These are phyloP conservation scores for Cydonia oblonga DNA, from an alignment of 331 rosid genomes.

Conservation along the genomic window DNA sequence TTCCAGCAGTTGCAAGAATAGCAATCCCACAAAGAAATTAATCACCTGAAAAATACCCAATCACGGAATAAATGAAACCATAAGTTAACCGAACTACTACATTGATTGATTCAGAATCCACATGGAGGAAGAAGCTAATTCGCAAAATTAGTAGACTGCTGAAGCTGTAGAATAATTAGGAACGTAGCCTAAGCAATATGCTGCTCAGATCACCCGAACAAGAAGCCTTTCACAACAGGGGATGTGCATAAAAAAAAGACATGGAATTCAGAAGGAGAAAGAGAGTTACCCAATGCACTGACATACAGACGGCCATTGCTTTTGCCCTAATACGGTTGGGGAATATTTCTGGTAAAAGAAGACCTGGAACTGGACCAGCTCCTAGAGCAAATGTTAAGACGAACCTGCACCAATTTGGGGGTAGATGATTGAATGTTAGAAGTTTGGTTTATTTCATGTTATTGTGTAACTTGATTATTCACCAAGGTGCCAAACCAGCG, in stretches of 20 bases:
- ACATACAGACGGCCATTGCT: constrained; percentile 94
- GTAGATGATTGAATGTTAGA: background rate
- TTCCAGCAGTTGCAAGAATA: constrained; percentile 78
- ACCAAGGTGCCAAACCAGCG: background rate
- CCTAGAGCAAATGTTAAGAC: constrained; percentile 88
- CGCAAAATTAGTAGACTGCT: background rate
- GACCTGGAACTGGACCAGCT: constrained; percentile 98
- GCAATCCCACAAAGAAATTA: constrained; percentile 87
- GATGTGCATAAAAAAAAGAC: background rate
- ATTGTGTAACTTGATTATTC: background rate
- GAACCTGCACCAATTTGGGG: constrained; percentile 46
- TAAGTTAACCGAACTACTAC: background rate
- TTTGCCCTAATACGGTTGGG: constrained; percentile 86
- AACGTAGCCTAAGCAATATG: background rate
- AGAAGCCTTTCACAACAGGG: background rate
- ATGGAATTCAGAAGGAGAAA: constrained; percentile 1
- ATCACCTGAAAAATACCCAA: constrained; percentile 49
- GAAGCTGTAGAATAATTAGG: background rate
- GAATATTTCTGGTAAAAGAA: constrained; percentile 86
- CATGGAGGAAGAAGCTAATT: background rate
- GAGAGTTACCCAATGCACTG: constrained; percentile 90
- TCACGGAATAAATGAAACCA: background rate
- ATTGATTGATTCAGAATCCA: background rate
- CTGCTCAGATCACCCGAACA: background rate
- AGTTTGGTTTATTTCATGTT: background rate